phyloP scores from a whole-genome alignment of 2,329 filamentous ascomycete species.

The Waltergamsia citrina region DNA sequence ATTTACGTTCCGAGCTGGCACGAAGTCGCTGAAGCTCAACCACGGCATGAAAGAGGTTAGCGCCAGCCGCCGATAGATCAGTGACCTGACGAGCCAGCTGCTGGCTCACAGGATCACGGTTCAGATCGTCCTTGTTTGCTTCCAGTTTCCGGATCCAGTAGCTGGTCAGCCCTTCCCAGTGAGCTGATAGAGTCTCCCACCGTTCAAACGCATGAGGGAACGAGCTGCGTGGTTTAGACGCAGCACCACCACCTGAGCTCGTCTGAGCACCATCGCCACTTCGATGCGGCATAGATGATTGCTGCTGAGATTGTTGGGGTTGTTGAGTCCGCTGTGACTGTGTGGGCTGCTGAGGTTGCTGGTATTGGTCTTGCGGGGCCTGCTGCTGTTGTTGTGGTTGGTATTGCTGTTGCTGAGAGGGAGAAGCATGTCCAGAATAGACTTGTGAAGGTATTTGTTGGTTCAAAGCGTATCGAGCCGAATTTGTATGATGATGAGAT shows the following conservation, averaged over 20 bases:
- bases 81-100: conserved; percentile 92
- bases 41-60: conserved; percentile 94
- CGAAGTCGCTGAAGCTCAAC: conserved; percentile 90
- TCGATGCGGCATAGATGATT: conserved; percentile 5
- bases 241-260: conserved; percentile 8
- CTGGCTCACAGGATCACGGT: conserved; percentile 71
- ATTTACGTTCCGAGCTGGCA: conserved; percentile 93
- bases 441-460: conserved; percentile 5
- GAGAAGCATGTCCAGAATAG: conserved; percentile 7
- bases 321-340: background rate
- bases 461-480: conserved; percentile 2
- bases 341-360: conserved; percentile 4
- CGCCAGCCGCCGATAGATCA: conserved; percentile 91
- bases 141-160: conserved; percentile 95
- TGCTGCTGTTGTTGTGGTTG: conserved; percentile 8
- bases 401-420: conserved; percentile 8
- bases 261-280: background rate
- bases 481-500: conserved; percentile 8
- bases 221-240: conserved; percentile 47
- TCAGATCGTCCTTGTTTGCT: conserved; percentile 79
- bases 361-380: conserved; percentile 8
- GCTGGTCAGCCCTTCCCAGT: conserved; percentile 95
- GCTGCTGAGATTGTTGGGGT: conserved; percentile 7
- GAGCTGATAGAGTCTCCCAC: conserved; percentile 93
- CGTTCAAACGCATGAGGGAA: conserved; percentile 97